phyloP scores from a whole-genome alignment of 176 grass and related monocot genomes.

The Raddia guianensis region DNA sequence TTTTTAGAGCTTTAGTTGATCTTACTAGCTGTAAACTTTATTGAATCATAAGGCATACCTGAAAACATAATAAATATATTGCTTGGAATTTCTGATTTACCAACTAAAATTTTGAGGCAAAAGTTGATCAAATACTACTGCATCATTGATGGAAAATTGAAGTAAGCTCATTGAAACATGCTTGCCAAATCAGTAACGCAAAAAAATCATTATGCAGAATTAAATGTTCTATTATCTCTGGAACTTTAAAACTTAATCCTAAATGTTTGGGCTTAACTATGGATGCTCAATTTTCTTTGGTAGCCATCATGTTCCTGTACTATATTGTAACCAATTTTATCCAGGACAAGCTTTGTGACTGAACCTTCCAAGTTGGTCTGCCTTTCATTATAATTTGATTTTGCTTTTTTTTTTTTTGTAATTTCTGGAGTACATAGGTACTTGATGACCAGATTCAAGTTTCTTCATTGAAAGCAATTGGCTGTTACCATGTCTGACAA shows the following conservation, averaged over 20 bases:
- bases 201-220: neutral
- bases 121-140: conserved; percentile 14
- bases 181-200: neutral
- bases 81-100: conserved; percentile 3
- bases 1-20: neutral
- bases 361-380: conserved; percentile 12
- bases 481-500: conserved; percentile 28
- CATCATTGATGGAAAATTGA: conserved; percentile 21
- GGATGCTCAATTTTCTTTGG: neutral
- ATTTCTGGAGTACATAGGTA: neutral
- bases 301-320: conserved; percentile 22
- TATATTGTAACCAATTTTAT: conserved; percentile 4
- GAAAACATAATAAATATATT: conserved; percentile 14
- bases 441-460: conserved; percentile 14
- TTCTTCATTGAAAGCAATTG: conserved; percentile 18
- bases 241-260: neutral
- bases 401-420: conserved; percentile 25
- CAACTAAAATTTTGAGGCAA: conserved; percentile 18
- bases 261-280: neutral
- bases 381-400: conserved; percentile 8
- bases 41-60: conserved; percentile 7
- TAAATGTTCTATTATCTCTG: conserved; percentile 15
- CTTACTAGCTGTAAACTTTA: neutral
- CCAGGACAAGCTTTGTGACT: neutral
- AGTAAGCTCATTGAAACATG: conserved; percentile 7